Conservation (phyloP, 169 alveolate genomes). For the Plasmodium blacklocki region DNA sequence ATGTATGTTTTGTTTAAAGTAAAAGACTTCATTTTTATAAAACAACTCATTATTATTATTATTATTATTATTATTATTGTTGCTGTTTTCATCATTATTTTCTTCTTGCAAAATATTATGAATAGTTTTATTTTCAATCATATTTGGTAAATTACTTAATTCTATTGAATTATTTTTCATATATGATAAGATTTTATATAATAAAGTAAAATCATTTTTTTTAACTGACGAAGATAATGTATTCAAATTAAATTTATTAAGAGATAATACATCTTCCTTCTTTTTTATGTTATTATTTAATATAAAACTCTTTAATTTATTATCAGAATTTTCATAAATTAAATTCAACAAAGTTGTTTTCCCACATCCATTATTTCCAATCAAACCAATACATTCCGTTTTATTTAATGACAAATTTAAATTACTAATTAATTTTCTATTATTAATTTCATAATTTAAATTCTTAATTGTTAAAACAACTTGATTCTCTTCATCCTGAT, state of each 20-base stretch:
- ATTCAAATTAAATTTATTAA: slow-evolving; percentile 4
- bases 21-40: slow-evolving; percentile 58
- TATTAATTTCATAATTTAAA: slow-evolving; percentile 73
- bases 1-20: slow-evolving; percentile 68
- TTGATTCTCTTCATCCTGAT: slow-evolving; percentile 36
- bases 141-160: slow-evolving; percentile 1
- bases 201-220: slow-evolving; percentile 21
- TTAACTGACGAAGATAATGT: neutral
- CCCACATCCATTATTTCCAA: slow-evolving; percentile 87
- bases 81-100: neutral
- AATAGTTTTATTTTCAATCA: slow-evolving; percentile 20
- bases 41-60: slow-evolving; percentile 4
- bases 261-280: neutral
- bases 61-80: no score
- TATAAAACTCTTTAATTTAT: slow-evolving; percentile 17
- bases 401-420: slow-evolving; percentile 77
- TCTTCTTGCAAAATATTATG: neutral
- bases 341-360: slow-evolving; percentile 81
- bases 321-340: slow-evolving; percentile 46
- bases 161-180: slow-evolving; percentile 53
- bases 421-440: slow-evolving; percentile 78
- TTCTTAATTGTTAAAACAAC: slow-evolving; percentile 48
- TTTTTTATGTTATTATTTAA: slow-evolving; percentile 13
- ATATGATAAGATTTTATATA: slow-evolving; percentile 41
- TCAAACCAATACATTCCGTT: slow-evolving; percentile 84